A percentile compares a stretch with the other conserved stretches of the same genome.
Conservation (phyloP, 805 yeast genomes). For the Monosporozyma yasuniensis region DNA sequence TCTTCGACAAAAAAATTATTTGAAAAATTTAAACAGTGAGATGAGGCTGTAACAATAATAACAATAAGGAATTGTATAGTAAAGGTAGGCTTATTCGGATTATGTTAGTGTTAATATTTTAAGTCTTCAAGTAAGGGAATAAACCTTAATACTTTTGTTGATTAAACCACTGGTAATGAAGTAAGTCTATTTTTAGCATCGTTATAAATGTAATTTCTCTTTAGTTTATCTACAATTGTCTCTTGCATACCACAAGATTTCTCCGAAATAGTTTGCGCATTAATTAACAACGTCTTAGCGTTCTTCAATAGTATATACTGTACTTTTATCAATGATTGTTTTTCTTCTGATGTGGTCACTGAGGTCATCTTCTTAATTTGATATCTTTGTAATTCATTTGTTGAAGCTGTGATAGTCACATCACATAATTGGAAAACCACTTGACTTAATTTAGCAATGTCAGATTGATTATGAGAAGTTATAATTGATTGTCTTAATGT, state of each 20-base stretch:
- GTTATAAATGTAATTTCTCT: slow-evolving; percentile 21
- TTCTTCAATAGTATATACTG: slow-evolving; percentile 18
- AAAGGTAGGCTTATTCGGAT: no score
- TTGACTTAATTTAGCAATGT: slow-evolving; percentile 16
- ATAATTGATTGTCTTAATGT: slow-evolving; percentile 8
- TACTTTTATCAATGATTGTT: slow-evolving; percentile 3
- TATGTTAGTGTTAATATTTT: no score
- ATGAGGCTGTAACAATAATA: background rate
- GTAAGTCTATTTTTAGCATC: slow-evolving; percentile 18
- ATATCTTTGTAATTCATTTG: slow-evolving; percentile 21
- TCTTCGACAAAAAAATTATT: slow-evolving; percentile 3
- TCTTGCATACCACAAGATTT: slow-evolving; percentile 26
- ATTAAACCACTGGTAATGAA: background rate
- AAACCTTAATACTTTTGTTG: no score
- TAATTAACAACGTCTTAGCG: slow-evolving; percentile 16
- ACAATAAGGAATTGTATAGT: background rate
- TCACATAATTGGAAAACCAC: slow-evolving; percentile 23
- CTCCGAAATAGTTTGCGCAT: slow-evolving; percentile 20
- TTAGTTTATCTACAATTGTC: slow-evolving; percentile 22
- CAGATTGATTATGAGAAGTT: slow-evolving; percentile 6
- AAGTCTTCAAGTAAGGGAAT: no score
- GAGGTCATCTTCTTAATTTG: slow-evolving; percentile 6
- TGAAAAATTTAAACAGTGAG: background rate
- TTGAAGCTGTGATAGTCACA: slow-evolving; percentile 16
- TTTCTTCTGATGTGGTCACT: background rate